Evolutionary conservation across 371 early-diverging fungal genomes (phyloP), one percentile per base, ranked within the genome.

Genomic region (Mucor piriformis): DNA sequence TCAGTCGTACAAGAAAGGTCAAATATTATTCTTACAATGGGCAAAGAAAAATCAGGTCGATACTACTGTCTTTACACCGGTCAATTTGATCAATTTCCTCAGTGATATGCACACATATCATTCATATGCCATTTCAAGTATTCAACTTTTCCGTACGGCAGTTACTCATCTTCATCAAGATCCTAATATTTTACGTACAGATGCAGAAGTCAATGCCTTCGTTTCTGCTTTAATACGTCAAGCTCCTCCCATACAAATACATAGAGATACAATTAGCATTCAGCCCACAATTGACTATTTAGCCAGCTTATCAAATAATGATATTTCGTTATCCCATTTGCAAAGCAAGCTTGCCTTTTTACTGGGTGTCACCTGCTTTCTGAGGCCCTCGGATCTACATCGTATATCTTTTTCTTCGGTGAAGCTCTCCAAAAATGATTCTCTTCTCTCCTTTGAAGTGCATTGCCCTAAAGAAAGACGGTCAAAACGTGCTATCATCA

Each of bases 261-360:
- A 55, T 20, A 15, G 46, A 13, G 35, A 50, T 2, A 33, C 50
- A 0, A 50, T 67, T 13, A 53, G 56, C 12, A 8, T 60, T 0
- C 10, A 13, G 7, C 66, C 66, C 0, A 52, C 53, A 3, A 6
- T 63, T 6, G 13, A 21, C 27, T 16, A 52, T 34, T n/a, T 63
- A 15, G 1, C 11, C 1, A 0, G 20, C 6, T 7, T 54, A 37
- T 10, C 20, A 2, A 47, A n/a, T n/a, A n/a, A n/a, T n/a, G n/a
- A 27, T n/a, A 23, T 50, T 0, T 10, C 18, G 12, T 6, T 15
- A 24, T 2, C 38, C 3, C 6, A 43, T 7, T 21, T 51, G 10
- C 54, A 59, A 25, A 32, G 29, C n/a, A 60, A 59, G n/a, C 18
- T 59, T 8, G 57, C 63, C 1, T 68, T 63, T 21, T 23, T 68